Conservation (phyloP, 768 basidiomycete species). For the Lentinula aciculospora region DNA sequence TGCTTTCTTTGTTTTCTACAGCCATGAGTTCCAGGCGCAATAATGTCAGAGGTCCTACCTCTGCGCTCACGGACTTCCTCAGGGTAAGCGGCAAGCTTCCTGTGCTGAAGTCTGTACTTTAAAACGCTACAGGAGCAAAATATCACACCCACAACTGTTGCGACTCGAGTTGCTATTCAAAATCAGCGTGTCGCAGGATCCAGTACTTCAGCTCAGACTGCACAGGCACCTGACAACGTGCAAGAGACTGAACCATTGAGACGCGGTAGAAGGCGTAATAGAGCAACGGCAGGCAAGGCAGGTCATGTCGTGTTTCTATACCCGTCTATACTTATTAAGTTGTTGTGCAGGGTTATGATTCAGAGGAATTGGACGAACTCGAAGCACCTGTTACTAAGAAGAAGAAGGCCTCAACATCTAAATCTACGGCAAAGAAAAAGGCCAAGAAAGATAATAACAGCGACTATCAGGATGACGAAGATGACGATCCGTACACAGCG, state of each 20-base stretch:
- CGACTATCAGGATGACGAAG: constrained; percentile 51
- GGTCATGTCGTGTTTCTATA: not conserved
- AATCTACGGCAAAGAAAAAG: constrained; percentile 35
- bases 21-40: constrained; percentile 21
- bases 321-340: constrained; percentile 5
- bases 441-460: constrained; percentile 43
- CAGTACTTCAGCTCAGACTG: constrained; percentile 23
- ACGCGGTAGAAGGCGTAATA: not conserved
- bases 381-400: constrained; percentile 46
- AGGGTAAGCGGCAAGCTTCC: constrained; percentile 36
- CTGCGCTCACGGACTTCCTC: constrained; percentile 78
- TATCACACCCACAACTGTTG: constrained; percentile 42
- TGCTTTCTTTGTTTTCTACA: not conserved
- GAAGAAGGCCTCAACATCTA: constrained; percentile 41
- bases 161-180: constrained; percentile 24
- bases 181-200: constrained; percentile 41
- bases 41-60: constrained; percentile 77
- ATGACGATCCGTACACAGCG: constrained; percentile 59
- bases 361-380: constrained; percentile 70
- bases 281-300: not conserved
- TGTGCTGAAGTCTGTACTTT: not conserved
- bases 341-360: constrained; percentile 46
- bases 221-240: constrained; percentile 8
- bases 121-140: constrained; percentile 32
- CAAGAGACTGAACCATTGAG: constrained; percentile 1